Evolutionary conservation across 2,329 filamentous ascomycete genomes (phyloP).

Genomic region (Setomelanomma holmii): DNA sequence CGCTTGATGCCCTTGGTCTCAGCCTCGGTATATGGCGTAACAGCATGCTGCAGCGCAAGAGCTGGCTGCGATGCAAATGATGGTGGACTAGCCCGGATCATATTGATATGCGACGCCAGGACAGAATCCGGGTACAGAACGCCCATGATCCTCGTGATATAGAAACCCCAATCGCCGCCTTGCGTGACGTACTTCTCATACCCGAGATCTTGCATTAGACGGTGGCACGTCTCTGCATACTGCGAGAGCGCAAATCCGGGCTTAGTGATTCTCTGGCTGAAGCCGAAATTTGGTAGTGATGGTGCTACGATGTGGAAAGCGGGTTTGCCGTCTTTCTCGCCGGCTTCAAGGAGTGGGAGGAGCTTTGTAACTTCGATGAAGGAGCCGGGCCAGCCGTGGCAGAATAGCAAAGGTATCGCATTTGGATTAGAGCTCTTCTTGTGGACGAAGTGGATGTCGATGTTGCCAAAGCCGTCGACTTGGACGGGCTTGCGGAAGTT

Average conservation of each 20-base stretch:
- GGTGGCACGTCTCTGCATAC: conserved; percentile 70
- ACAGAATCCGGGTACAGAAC: conserved; percentile 64
- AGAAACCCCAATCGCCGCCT: conserved; percentile 75
- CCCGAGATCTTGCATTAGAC: conserved; percentile 72
- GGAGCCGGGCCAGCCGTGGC: conserved; percentile 75
- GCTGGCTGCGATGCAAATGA: conserved; percentile 59
- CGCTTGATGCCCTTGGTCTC: conserved; percentile 63
- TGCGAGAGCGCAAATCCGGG: conserved; percentile 65
- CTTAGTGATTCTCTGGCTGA: conserved; percentile 58
- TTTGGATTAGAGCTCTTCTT: conserved; percentile 58
- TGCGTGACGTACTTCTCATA: conserved; percentile 65
- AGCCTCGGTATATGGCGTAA: conserved; percentile 60
- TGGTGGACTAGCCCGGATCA: conserved; percentile 54
- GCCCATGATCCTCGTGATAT: conserved; percentile 69
- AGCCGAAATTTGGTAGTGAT: conserved; percentile 64
- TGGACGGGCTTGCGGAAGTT: conserved; percentile 64
- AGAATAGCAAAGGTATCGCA: conserved; percentile 71
- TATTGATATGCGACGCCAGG: conserved; percentile 69
- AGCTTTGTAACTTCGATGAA: conserved; percentile 72
- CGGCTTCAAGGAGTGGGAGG: conserved; percentile 53
- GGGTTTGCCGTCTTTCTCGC: conserved; percentile 47
- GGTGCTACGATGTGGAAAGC: conserved; percentile 62
- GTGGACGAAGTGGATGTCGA: conserved; percentile 72
- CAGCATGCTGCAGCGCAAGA: conserved; percentile 63
- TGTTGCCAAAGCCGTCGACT: conserved; percentile 64